A percentile compares a stretch with the other conserved stretches of the same genome.
Conservation (phyloP, 352 stramenopile species). For the Globisporangium okanoganense region DNA sequence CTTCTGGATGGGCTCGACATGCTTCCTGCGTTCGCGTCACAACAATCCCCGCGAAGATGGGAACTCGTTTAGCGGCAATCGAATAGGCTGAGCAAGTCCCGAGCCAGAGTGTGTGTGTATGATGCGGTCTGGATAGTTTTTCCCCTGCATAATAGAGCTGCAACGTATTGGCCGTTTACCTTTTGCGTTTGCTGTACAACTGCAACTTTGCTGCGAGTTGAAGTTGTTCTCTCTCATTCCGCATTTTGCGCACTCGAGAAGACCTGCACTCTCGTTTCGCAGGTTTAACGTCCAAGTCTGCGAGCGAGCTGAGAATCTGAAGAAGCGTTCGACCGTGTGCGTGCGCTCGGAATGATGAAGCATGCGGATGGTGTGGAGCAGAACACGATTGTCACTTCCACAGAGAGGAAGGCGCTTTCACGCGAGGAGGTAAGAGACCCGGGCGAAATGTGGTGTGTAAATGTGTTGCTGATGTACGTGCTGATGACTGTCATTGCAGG, state of each 20-base stretch:
- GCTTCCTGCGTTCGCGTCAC: constrained; percentile 50
- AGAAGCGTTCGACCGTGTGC: background rate
- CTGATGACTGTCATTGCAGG: constrained; percentile 16
- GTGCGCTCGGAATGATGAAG: background rate
- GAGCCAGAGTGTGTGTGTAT: background rate
- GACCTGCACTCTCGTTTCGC: background rate
- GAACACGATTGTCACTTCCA: background rate
- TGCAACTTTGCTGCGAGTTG: constrained; percentile 25
- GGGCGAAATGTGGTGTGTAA: no score
- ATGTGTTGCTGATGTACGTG: background rate
- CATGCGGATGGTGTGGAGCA: background rate
- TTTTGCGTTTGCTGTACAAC: constrained; percentile 21
- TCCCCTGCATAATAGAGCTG: background rate
- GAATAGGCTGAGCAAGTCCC: constrained; percentile 17
- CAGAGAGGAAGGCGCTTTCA: constrained; percentile 7
- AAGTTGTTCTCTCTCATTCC: constrained; percentile 20
- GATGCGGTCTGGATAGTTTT: background rate
- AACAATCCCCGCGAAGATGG: constrained; percentile 36
- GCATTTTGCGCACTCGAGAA: constrained; percentile 8
- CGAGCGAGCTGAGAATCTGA: background rate
- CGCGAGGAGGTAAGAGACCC: constrained; percentile 37
- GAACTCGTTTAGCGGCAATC: constrained; percentile 60
- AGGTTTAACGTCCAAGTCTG: constrained; percentile 7
- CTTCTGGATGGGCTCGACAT: constrained; percentile 66
- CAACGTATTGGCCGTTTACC: constrained; percentile 18